Base-by-base conservation (phyloP, 257 asterid genomes). In the Gentiana straminea region DNA sequence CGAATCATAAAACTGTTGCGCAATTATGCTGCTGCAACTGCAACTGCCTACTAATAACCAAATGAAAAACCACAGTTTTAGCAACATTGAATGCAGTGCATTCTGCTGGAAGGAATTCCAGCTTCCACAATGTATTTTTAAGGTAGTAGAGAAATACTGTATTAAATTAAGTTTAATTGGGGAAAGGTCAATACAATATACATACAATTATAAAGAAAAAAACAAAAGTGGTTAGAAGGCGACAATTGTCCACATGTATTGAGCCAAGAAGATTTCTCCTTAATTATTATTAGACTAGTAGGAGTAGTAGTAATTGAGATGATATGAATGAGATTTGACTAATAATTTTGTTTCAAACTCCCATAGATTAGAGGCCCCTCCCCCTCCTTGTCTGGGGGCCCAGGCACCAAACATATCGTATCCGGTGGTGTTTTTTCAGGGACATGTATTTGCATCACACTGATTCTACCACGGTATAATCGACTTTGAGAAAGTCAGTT, bases 1-100 rank as follows among this genome's bases (percentile, higher is more conserved):
- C 13, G 53, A 50, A 58, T 84, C 96, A 51, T 84, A 86, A 73
- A 36, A 74, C 3, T 86, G 92, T 49, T 78, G 81, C 65, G 73
- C 64, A 39, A 39, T 24, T 24, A 24, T 24, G 24, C 24, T 24
- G 24, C 24, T 24, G 24, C 24, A 24, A 24, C 24, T 24, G 24
- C 24, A 24, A 24, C 24, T 24, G 44, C 44, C 44, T 3, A 39
- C 8, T 4, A 4, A 3, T 39, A 39, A 3, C 4, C 44, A 39
- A 39, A 39, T 39, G 44, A 39, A 7, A 39, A 39, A 39, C 33
- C 6, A 70, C 41, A 64, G 60, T 62, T 55, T 49, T 51, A 61
- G 52, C 79, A 78, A 73, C 46, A 15, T 56, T 57, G 36, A 15
- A 52, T 33, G 35, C 57, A 13, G 47, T 13, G 58, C 68, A 68